A percentile compares a stretch with the other conserved stretches of the same genome.
Evolutionary conservation across 2,329 filamentous ascomycete species (phyloP).

Genomic region (Fusarium pilosicola): DNA sequence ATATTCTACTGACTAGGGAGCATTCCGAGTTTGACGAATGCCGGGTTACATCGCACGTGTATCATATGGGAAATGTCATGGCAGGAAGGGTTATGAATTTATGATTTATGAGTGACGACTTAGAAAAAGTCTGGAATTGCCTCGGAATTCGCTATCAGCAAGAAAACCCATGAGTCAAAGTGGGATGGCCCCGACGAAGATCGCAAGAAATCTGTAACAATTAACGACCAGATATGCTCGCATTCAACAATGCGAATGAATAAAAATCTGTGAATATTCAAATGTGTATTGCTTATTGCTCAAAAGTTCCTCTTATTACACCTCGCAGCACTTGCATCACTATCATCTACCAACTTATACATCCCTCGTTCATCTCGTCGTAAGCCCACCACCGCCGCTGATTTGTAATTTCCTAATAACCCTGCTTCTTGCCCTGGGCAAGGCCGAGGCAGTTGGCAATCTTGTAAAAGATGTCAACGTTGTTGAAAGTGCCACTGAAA

Average conservation of each 20-base stretch:
- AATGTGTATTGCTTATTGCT: not conserved
- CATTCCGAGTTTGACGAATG: not conserved
- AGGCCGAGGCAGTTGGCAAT: slow-evolving; percentile 76
- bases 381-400: slow-evolving; percentile 22
- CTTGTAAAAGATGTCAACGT: slow-evolving; percentile 79
- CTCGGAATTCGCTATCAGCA: slow-evolving; percentile 5
- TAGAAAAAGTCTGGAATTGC: not conserved
- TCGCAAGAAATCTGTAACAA: not conserved
- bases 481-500: slow-evolving; percentile 77
- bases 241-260: not conserved
- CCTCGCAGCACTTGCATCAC: slow-evolving; percentile 32
- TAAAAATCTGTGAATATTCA: not conserved
- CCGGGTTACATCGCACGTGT: not conserved
- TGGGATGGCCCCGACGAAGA: not conserved
- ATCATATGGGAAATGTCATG: not conserved
- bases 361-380: slow-evolving; percentile 33
- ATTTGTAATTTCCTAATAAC: slow-evolving; percentile 33
- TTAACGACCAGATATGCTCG: slow-evolving; percentile 1
- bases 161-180: not conserved
- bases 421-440: slow-evolving; percentile 41
- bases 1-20: slow-evolving; percentile 27
- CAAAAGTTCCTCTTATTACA: slow-evolving; percentile 12
- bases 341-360: slow-evolving; percentile 22
- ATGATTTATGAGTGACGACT: slow-evolving; percentile 3
- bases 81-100: not conserved